Evolutionary conservation across 306 rosid species (phyloP).

Genomic region (Vigna trinervia): DNA sequence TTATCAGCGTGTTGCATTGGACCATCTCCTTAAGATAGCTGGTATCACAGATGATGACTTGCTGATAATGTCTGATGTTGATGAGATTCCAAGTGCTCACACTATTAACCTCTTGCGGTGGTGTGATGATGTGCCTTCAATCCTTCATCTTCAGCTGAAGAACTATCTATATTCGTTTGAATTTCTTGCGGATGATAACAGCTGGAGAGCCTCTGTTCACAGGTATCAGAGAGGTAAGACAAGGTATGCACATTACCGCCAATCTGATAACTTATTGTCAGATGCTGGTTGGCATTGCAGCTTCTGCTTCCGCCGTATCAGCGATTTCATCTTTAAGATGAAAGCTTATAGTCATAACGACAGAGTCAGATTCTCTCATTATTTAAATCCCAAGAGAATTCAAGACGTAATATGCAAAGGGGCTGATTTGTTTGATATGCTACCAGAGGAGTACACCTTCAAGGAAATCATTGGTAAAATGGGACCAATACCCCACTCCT

Average conservation of each 20-base stretch:
- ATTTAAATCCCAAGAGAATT: conserved; percentile 65
- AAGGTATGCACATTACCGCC: conserved; percentile 80
- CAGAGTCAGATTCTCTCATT: conserved; percentile 76
- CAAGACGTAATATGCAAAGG: conserved; percentile 82
- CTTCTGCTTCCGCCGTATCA: conserved; percentile 82
- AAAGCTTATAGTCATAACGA: conserved; percentile 88
- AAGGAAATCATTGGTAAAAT: conserved; percentile 86
- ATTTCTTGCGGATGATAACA: conserved; percentile 70
- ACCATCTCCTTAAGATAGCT: conserved; percentile 72
- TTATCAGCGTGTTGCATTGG: conserved; percentile 74
- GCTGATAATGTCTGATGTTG: conserved; percentile 91
- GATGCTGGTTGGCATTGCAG: conserved; percentile 99
- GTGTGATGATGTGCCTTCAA: conserved; percentile 79
- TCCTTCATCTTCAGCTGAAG: conserved; percentile 79
- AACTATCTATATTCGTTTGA: conserved; percentile 88
- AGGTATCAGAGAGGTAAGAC: conserved; percentile 69
- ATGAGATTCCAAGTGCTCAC: conserved; percentile 92
- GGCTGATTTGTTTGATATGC: conserved; percentile 79
- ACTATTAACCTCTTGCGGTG: conserved; percentile 82
- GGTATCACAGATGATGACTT: conserved; percentile 84
- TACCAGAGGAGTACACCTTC: conserved; percentile 88
- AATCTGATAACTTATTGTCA: conserved; percentile 74
- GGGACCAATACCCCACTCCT: conserved; percentile 90
- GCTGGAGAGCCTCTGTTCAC: conserved; percentile 93
- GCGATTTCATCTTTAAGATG: conserved; percentile 83